phyloP scores from a whole-genome alignment of 2,329 filamentous ascomycete species.

The Diaporthe humulicola region DNA sequence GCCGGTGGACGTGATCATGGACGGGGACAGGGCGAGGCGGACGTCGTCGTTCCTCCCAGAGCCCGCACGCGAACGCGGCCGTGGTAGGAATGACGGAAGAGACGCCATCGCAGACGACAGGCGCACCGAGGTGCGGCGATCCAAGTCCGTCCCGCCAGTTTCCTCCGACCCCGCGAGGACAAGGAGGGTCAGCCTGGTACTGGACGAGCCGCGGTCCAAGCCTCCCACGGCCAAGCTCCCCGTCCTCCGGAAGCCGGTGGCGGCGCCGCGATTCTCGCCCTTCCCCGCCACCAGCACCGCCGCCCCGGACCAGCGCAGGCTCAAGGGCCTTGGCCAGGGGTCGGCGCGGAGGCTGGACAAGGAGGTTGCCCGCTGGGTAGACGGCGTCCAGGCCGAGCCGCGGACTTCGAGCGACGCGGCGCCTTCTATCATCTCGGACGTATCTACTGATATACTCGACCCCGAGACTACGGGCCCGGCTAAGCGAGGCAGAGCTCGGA shows the following conservation, averaged over 20 bases:
- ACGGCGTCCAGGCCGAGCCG: conserved; percentile 19
- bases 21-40: neutral
- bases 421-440: conserved; percentile 7
- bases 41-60: neutral
- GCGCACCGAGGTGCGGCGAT: neutral
- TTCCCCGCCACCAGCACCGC: neutral
- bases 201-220: conserved; percentile 21
- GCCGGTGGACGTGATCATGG: conserved; percentile 2
- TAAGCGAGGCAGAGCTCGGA: neutral
- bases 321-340: conserved; percentile 34
- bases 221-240: conserved; percentile 5
- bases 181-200: neutral
- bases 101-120: neutral
- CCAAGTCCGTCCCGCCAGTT: neutral
- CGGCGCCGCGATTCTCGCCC: conserved; percentile 1
- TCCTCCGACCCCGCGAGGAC: neutral
- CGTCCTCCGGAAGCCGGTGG: neutral
- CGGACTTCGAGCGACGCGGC: conserved; percentile 3
- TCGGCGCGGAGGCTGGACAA: conserved; percentile 22
- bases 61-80: neutral
- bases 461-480: neutral
- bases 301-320: neutral
- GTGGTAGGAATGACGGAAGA: neutral
- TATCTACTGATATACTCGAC: neutral
- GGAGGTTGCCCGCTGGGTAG: conserved; percentile 10